Evolutionary conservation across 106 monocot species (phyloP).

Genomic region (Dactylorhiza incarnata): DNA sequence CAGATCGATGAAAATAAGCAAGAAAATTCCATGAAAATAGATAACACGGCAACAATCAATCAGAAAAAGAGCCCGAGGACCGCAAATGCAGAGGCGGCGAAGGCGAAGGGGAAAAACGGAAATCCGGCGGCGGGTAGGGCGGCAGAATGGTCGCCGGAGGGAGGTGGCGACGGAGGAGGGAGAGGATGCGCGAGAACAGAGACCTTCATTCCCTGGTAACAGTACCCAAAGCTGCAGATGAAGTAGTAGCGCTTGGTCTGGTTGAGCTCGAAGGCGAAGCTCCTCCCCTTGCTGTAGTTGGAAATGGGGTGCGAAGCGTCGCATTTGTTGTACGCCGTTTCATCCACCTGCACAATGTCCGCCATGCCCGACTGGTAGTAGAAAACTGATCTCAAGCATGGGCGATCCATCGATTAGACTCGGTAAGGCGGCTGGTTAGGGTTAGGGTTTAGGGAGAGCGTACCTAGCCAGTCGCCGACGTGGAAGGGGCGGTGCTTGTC

Average conservation of each 20-base stretch:
- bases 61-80: slow-evolving; percentile 20
- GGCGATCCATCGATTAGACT: background rate
- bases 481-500: slow-evolving; percentile 71
- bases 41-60: too few relatives aligned
- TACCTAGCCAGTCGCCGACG: slow-evolving; percentile 93
- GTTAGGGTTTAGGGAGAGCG: background rate
- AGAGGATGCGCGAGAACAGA: slow-evolving; percentile 29
- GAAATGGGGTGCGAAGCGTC: slow-evolving; percentile 49
- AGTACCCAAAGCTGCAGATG: slow-evolving; percentile 68
- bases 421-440: background rate
- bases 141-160: slow-evolving; percentile 5
- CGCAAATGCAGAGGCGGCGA: slow-evolving; percentile 9
- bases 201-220: slow-evolving; percentile 64
- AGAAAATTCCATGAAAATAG: too few relatives aligned
- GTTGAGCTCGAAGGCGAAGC: slow-evolving; percentile 64
- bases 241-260: slow-evolving; percentile 56
- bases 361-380: slow-evolving; percentile 57
- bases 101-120: background rate
- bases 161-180: slow-evolving; percentile 53
- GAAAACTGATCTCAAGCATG: slow-evolving; percentile 27
- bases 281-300: slow-evolving; percentile 73
- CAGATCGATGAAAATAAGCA: too few relatives aligned
- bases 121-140: background rate
- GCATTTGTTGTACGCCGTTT: slow-evolving; percentile 55
- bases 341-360: slow-evolving; percentile 58